phyloP scores from a whole-genome alignment of 768 basidiomycete genomes.

The Leucocoprinus sp. region DNA sequence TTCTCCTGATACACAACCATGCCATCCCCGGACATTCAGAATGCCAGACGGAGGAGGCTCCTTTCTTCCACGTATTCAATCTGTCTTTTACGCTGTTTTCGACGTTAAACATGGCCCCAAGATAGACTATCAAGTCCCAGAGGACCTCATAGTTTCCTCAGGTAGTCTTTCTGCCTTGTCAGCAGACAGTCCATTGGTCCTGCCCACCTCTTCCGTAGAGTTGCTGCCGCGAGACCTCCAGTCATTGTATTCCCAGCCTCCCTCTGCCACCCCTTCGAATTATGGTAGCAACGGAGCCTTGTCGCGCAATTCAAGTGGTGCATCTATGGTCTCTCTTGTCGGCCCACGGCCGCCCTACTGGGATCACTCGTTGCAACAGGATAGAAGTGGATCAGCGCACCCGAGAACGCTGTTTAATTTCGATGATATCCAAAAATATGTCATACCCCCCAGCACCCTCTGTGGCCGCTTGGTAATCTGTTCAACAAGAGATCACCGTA shows the following conservation, averaged over 20 bases:
- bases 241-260: background rate
- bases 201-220: slow-evolving; percentile 32
- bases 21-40: slow-evolving; percentile 8
- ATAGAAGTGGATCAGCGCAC: slow-evolving; percentile 43
- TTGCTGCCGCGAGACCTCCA: slow-evolving; percentile 17
- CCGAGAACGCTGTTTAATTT: slow-evolving; percentile 76
- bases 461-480: slow-evolving; percentile 88
- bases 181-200: slow-evolving; percentile 23
- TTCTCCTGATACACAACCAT: background rate
- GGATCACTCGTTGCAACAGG: slow-evolving; percentile 33
- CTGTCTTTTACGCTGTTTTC: slow-evolving; percentile 92
- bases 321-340: slow-evolving; percentile 39
- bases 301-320: slow-evolving; percentile 47
- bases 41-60: slow-evolving; percentile 45
- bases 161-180: slow-evolving; percentile 22
- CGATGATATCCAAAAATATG: slow-evolving; percentile 85
- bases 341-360: slow-evolving; percentile 34
- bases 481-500: slow-evolving; percentile 70
- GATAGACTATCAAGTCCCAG: slow-evolving; percentile 90
- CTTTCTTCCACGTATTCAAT: slow-evolving; percentile 72
- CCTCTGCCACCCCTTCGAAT: slow-evolving; percentile 11
- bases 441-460: slow-evolving; percentile 80
- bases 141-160: slow-evolving; percentile 62
- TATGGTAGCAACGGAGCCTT: slow-evolving; percentile 21
- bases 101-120: slow-evolving; percentile 81